Base-by-base conservation (phyloP, 164 flowering plant species). In the Stephania japonica region DNA sequence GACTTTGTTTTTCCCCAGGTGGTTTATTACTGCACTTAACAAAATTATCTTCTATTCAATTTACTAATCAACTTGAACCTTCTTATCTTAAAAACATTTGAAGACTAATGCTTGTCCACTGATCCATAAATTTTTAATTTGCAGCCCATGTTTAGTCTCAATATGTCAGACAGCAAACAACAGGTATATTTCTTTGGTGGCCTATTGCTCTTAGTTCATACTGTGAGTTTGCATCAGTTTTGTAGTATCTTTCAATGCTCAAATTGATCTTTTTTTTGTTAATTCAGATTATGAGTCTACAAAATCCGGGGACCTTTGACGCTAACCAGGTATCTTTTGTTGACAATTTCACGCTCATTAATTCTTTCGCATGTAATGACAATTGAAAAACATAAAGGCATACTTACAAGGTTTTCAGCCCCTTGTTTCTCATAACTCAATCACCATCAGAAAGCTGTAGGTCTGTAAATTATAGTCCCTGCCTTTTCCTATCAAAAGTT, bases 1-100 rank as follows among this genome's bases (percentile, higher is more conserved):
- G 98, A 91, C 75, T 89, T 89, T 80, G 97, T 93, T 74, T 96
- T 91, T 81, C 99, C 99, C 65, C 98, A 96, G 98, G 99, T 96
- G 72, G 65, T 72, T 23, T 62, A 65, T 26, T 72, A 16, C 27
- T 56, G 38, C n/a, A 63, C 24, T 70, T 26, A 24, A 42, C 26
- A 14, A 42, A 42, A 44, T 38, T 18, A 13, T 24, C 19, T 32
- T 70, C 62, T 70, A 13, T 42, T 70, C 70, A 32, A 43, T 70
- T n/a, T 69, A 14, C 12, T 49, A 42, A 67, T 72, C 65, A 69
- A 65, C 63, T 74, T 32, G 38, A 32, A 32, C 38, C 38, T 32
- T 32, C 38, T 32, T 0, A 32, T 32, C 38, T 32, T 32, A 32
- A 32, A 32, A 32, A 32, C 38, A 32, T 32, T 32, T 0, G 38